phyloP scores from a whole-genome alignment of 768 basidiomycete species.

The Hygrocybe punicea region DNA sequence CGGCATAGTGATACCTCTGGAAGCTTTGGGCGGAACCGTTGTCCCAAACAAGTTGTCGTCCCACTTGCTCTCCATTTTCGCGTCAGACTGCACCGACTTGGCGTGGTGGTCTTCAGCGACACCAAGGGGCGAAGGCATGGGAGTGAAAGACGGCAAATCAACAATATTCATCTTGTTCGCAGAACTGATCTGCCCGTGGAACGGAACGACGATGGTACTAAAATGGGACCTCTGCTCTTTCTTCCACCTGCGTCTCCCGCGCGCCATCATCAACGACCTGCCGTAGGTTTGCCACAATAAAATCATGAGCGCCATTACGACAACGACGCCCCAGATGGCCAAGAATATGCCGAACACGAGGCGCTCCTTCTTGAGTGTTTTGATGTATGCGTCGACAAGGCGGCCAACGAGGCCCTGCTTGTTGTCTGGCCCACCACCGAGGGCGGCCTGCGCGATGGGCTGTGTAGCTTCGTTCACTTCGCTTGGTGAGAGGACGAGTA shows the following conservation, averaged over 20 bases:
- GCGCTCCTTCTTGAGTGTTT: conserved; percentile 72
- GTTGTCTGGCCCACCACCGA: conserved; percentile 53
- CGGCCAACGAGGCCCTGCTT: conserved; percentile 64
- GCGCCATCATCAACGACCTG: conserved; percentile 43
- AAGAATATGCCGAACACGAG: conserved; percentile 83
- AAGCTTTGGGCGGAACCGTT: conserved; percentile 16
- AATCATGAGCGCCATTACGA: conserved; percentile 70
- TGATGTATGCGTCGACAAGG: conserved; percentile 70
- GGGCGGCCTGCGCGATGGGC: conserved; percentile 81
- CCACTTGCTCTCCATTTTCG: conserved; percentile 37
- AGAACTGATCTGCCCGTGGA: conserved; percentile 16
- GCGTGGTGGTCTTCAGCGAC: conserved; percentile 17
- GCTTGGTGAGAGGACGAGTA: conserved; percentile 71
- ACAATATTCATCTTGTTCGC: conserved; percentile 24
- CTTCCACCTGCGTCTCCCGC: conserved; percentile 49
- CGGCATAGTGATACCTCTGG: conserved; percentile 26
- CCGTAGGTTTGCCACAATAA: conserved; percentile 73
- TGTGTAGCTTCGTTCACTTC: conserved; percentile 69
- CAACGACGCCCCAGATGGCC: conserved; percentile 77
- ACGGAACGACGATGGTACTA: conserved; percentile 43
- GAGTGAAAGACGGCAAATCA: conserved; percentile 48
- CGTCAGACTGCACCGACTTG: conserved; percentile 17
- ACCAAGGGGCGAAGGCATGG: conserved; percentile 41
- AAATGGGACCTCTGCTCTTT: conserved; percentile 49
- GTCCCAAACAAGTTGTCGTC: conserved; percentile 40